Conservation (phyloP, 2,329 filamentous ascomycete genomes). For the Reticulascus tulasneorum region DNA sequence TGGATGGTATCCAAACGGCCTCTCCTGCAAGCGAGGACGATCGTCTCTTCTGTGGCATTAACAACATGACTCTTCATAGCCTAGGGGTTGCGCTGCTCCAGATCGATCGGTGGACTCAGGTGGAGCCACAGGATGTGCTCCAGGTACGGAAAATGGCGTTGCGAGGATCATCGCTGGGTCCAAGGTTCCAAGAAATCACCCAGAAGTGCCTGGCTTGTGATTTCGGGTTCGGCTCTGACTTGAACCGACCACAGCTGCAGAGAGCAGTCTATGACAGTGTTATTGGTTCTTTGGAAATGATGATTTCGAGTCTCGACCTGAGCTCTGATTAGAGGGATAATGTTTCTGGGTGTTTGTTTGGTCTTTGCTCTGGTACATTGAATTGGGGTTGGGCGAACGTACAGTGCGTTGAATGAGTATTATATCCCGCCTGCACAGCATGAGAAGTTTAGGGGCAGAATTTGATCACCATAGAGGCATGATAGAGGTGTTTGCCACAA, state of each 20-base stretch:
- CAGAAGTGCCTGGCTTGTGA: slow-evolving; percentile 20
- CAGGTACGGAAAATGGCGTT: slow-evolving; percentile 15
- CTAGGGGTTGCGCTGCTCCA: slow-evolving; percentile 23
- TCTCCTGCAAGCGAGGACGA: slow-evolving; percentile 8
- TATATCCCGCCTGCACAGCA: no score
- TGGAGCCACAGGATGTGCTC: slow-evolving; percentile 18
- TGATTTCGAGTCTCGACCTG: slow-evolving; percentile 11
- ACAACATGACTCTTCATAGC: slow-evolving; percentile 20
- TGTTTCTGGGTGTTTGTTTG: no score
- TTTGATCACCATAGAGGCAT: no score
- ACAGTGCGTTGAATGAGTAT: no score
- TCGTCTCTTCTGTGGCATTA: slow-evolving; percentile 13
- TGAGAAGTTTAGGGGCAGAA: no score
- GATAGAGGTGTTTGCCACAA: no score
- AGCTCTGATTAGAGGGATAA: no score
- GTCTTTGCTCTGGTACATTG: no score
- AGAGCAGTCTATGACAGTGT: slow-evolving; percentile 8
- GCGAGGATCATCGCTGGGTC: slow-evolving; percentile 9
- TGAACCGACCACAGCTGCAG: slow-evolving; percentile 5
- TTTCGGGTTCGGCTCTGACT: slow-evolving; percentile 16
- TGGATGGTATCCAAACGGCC: not conserved
- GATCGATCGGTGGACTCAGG: slow-evolving; percentile 18
- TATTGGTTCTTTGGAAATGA: slow-evolving; percentile 7
- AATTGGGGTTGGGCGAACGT: no score
- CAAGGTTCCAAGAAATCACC: slow-evolving; percentile 19